Conservation (phyloP, 805 yeast genomes). For the Starmera amethionina region DNA sequence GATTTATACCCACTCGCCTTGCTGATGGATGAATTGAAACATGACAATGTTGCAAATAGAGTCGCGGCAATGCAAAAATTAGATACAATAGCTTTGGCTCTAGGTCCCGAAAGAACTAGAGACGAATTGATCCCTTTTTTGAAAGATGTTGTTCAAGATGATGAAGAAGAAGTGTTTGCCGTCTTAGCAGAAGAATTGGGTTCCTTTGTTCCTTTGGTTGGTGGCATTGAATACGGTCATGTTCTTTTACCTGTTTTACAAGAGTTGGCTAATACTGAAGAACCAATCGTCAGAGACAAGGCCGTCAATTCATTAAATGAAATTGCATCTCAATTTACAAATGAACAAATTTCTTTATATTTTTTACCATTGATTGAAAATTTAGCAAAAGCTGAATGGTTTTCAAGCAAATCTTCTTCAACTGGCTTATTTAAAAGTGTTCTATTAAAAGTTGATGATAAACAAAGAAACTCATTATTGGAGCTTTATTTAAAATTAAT, state of each 20-base stretch:
- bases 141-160: slow-evolving; percentile 82
- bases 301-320: slow-evolving; percentile 81
- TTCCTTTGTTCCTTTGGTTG: slow-evolving; percentile 77
- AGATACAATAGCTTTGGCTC: slow-evolving; percentile 88
- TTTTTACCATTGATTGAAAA: slow-evolving; percentile 71
- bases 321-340: slow-evolving; percentile 52
- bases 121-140: slow-evolving; percentile 84
- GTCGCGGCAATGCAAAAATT: slow-evolving; percentile 91
- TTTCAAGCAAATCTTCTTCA: slow-evolving; percentile 82
- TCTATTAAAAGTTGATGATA: slow-evolving; percentile 45
- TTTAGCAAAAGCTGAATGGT: slow-evolving; percentile 88
- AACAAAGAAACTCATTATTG: slow-evolving; percentile 51
- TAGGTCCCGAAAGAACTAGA: slow-evolving; percentile 90
- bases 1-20: slow-evolving; percentile 87
- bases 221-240: slow-evolving; percentile 64
- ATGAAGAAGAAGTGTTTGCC: slow-evolving; percentile 96
- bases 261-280: slow-evolving; percentile 84
- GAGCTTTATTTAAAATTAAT: slow-evolving; percentile 60
- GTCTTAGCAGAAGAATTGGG: slow-evolving; percentile 89
- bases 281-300: slow-evolving; percentile 90
- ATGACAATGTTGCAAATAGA: slow-evolving; percentile 89
- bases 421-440: slow-evolving; percentile 79
- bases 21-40: slow-evolving; percentile 93
- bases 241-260: slow-evolving; percentile 55
- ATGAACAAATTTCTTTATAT: slow-evolving; percentile 52